Base-by-base conservation (phyloP, 2,329 filamentous ascomycete species). In the Colletotrichum eleusines region DNA sequence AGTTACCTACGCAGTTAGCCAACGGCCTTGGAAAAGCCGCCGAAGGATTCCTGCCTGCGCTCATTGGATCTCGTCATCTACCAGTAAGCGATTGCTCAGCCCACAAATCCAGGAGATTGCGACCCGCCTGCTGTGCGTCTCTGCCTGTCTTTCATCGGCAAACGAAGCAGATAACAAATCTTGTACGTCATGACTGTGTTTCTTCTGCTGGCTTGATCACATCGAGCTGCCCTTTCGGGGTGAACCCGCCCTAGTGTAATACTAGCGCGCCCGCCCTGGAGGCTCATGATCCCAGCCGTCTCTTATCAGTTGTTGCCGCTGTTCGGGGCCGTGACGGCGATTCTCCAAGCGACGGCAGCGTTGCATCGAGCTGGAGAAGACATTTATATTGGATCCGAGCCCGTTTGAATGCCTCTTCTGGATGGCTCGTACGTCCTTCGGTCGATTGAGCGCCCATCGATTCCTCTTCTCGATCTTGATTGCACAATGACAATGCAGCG, bases 151-250 rank as follows among this genome's bases (percentile, higher is more conserved):
- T 31, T 33, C 35, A 63, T 51, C 9, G 14, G 35, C 16, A 33
- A n/a, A 18, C 44, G 53, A 20, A 9, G 35, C 42, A 42, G 23
- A 40, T 23, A 28, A 14, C 28, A 23, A 46, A 31, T 16, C 16
- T 44, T 46, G 44, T 59, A 71, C 69, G 69, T 71, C 69, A 71
- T 63, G 69, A 71, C 69, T 63, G 31, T 63, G 40, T 31, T 12
- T 23, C 26, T n/a, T 26, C 42, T n/a, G 44, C 9, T 5, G 20
- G 12, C 18, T 53, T 68, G 59, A 69, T 71, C 69, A 28, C 20
- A 48, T 35, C 33, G 65, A 71, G 69, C 69, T 69, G 69, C 69
- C 64, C 63, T 20, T 63, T 64, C 59, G 40, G 69, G 64, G 26
- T 11, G n/a, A 40, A 40, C 9, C 48, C 26, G 23, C 28, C 33